A percentile compares a stretch with the other conserved stretches of the same genome.
These are phyloP conservation scores for Moesziomyces globuligerus DNA, from an alignment of 1,284 basidiomycete species.

Conservation along the genomic window DNA sequence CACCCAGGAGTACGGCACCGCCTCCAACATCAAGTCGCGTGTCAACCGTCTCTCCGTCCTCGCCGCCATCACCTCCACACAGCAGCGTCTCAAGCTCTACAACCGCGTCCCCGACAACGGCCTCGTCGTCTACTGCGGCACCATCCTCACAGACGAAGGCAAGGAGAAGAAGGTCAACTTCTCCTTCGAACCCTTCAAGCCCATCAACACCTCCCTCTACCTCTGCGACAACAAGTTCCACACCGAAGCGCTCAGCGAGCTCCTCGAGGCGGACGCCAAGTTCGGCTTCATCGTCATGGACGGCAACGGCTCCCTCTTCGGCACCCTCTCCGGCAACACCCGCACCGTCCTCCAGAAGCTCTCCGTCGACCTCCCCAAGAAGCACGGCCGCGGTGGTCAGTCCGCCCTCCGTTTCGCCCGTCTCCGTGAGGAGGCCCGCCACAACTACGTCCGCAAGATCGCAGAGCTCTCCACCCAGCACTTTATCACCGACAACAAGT, in stretches of 20 bases:
- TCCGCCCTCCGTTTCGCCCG: conserved; percentile 99
- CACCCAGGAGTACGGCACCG: conserved; percentile 88
- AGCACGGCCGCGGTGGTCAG: conserved; percentile 99
- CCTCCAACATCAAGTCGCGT: conserved; percentile 98
- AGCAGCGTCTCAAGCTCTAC: conserved; percentile 96
- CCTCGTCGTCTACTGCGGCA: conserved; percentile 89
- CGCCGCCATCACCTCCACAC: conserved; percentile 98
- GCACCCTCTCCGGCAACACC: conserved; percentile 94
- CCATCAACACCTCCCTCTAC: conserved; percentile 95
- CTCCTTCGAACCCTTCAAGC: conserved; percentile 91
- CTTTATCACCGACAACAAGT: conserved; percentile 97
- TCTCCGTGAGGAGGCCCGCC: conserved; percentile 97
- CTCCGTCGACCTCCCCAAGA: conserved; percentile 98
- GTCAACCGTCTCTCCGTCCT: conserved; percentile 97
- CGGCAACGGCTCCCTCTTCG: conserved; percentile 95
- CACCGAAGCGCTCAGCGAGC: conserved; percentile 94
- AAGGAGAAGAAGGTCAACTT: conserved; percentile 93
- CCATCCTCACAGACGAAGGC: conserved; percentile 91
- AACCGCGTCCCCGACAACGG: conserved; percentile 90
- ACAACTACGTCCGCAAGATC: conserved; percentile 99
- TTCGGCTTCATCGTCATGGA: conserved; percentile 99
- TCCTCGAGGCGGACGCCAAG: conserved; percentile 95
- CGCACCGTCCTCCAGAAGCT: conserved; percentile 98
- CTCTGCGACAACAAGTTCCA: conserved; percentile 99
- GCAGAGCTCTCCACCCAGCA: conserved; percentile 96